Conservation (phyloP, 1,284 basidiomycete genomes). For the Macrocybe sp. region DNA sequence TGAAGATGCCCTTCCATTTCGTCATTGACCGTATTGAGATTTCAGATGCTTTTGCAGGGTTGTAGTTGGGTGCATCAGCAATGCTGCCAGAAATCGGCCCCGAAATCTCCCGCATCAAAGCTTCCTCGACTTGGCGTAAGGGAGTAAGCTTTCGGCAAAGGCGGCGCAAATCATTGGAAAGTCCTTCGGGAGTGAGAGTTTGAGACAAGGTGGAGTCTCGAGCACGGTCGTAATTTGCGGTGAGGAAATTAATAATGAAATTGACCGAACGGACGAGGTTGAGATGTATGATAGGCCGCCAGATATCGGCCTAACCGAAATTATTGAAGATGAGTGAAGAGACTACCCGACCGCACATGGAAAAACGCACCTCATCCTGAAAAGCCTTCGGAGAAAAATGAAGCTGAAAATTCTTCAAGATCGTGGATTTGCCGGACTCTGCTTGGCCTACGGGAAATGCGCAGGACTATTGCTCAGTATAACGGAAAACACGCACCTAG, state of each 20-base stretch:
- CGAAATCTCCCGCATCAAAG: conserved; percentile 34
- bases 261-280: conserved; percentile 60
- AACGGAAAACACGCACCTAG: conserved; percentile 37
- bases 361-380: conserved; percentile 37
- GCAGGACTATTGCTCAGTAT: neutral
- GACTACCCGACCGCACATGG: neutral
- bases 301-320: conserved; percentile 35
- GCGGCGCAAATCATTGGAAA: conserved; percentile 26
- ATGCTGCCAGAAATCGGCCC: conserved; percentile 15
- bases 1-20: conserved; percentile 42
- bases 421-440: conserved; percentile 63
- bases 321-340: conserved; percentile 1
- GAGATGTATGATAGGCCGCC: conserved; percentile 59
- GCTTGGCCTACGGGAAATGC: conserved; percentile 43
- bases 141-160: conserved; percentile 49
- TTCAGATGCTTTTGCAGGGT: conserved; percentile 41
- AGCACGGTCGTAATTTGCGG: conserved; percentile 11
- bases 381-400: conserved; percentile 57
- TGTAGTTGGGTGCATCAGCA: conserved; percentile 18
- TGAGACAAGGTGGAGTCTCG: conserved; percentile 12
- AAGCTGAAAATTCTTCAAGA: conserved; percentile 61
- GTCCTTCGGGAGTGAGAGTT: conserved; percentile 1
- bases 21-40: conserved; percentile 42
- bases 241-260: conserved; percentile 45
- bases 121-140: conserved; percentile 50